Evolutionary conservation across 257 asterid genomes (phyloP).

Genomic region (Cynanchum wilfordii): DNA sequence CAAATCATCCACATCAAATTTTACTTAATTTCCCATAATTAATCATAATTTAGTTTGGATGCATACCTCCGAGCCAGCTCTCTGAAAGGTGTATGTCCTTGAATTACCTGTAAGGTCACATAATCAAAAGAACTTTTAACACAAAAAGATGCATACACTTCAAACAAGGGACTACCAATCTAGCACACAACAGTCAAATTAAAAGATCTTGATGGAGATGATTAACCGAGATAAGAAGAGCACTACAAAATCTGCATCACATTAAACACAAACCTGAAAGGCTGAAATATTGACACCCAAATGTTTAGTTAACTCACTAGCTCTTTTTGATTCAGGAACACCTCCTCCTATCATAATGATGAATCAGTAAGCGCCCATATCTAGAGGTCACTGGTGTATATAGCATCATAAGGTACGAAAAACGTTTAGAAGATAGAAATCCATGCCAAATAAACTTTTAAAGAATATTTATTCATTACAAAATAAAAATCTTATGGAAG

Average conservation of each 20-base stretch:
- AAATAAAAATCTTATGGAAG: not conserved
- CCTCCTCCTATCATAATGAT: conserved; percentile 69
- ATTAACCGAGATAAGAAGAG: not conserved
- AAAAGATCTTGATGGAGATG: not conserved
- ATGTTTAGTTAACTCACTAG: conserved; percentile 56
- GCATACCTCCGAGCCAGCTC: conserved; percentile 57
- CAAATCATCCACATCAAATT: not conserved
- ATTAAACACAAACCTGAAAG: conserved; percentile 52
- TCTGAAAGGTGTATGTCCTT: conserved; percentile 86
- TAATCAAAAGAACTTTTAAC: conserved; percentile 11
- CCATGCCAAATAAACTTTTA: too few relatives aligned
- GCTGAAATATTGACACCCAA: conserved; percentile 54
- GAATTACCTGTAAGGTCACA: conserved; percentile 69
- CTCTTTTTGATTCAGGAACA: conserved; percentile 81
- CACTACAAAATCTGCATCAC: conserved; percentile 2
- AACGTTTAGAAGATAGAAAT: not conserved
- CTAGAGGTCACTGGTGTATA: not conserved
- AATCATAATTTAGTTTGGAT: conserved; percentile 1
- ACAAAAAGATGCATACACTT: conserved; percentile 8
- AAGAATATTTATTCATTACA: not conserved
- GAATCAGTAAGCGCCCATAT: conserved; percentile 9
- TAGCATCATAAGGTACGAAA: not conserved
- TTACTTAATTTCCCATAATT: conserved; percentile 13
- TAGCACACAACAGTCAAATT: not conserved
- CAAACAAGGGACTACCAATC: not conserved